A percentile compares a stretch with the other conserved stretches of the same genome.
Conservation (phyloP, 192 early-diverging fungal genomes). For the Paraglomus brasilianum region DNA sequence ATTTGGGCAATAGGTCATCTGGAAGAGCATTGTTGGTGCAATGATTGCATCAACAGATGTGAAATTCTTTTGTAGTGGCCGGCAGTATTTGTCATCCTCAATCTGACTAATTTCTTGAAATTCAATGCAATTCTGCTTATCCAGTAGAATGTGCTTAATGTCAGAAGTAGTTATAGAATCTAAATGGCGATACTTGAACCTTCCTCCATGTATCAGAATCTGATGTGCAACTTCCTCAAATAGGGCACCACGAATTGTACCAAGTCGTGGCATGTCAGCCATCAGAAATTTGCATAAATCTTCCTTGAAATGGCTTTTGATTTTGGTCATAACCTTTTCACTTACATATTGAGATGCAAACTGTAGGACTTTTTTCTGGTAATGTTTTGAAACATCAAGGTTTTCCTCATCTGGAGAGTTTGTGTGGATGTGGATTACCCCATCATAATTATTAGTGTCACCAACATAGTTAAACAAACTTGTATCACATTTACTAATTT, state of each 20-base stretch:
- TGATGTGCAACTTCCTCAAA: conserved; percentile 24
- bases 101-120: conserved; percentile 7
- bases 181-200: conserved; percentile 5
- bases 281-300: not conserved
- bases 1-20: conserved; percentile 5
- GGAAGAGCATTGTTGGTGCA: conserved; percentile 13
- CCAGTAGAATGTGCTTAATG: no score
- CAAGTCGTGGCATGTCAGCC: not conserved
- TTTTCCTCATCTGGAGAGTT: not conserved
- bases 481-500: conserved; percentile 10
- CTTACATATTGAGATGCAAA: conserved; percentile 4
- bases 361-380: conserved; percentile 9
- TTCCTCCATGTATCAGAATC: not conserved
- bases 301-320: not conserved
- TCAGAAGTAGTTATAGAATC: no score
- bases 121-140: no score
- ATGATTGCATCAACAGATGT: conserved; percentile 19
- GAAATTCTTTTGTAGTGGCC: conserved; percentile 21
- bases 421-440: conserved; percentile 24
- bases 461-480: conserved; percentile 23
- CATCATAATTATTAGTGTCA: not conserved
- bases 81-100: not conserved
- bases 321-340: not conserved
- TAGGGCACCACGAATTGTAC: not conserved
- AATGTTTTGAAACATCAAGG: not conserved